phyloP scores from a whole-genome alignment of 164 flowering plant genomes.

The Vitis rotundifolia region DNA sequence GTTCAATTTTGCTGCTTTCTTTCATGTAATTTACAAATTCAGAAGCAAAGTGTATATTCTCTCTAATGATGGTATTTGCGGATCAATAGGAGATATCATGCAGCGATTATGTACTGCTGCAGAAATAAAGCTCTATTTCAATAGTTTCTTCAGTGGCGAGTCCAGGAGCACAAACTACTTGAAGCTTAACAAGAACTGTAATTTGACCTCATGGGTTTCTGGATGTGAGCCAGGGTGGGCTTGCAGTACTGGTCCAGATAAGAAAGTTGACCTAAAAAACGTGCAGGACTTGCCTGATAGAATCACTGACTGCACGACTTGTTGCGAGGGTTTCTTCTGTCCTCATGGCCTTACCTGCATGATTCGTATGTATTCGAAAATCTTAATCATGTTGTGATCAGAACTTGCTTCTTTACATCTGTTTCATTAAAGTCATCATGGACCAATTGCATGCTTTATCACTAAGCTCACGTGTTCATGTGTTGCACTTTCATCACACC shows the following conservation, averaged over 20 bases:
- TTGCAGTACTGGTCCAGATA: conserved; percentile 41
- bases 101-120: conserved; percentile 84
- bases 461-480: no score
- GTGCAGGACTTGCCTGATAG: conserved; percentile 54
- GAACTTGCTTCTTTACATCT: background rate
- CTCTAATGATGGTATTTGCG: conserved; percentile 19
- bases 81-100: conserved; percentile 51
- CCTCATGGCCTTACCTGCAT: conserved; percentile 92
- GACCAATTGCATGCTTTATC: no score
- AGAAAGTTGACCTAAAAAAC: conserved; percentile 54
- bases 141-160: conserved; percentile 32
- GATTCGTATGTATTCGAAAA: conserved; percentile 74
- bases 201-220: conserved; percentile 68
- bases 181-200: conserved; percentile 84
- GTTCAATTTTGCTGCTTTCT: background rate
- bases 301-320: conserved; percentile 51
- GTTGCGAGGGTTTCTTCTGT: conserved; percentile 97
- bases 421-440: background rate
- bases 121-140: conserved; percentile 72
- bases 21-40: background rate
- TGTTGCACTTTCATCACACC: no score
- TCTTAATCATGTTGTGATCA: background rate
- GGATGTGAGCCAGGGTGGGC: conserved; percentile 99
- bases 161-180: conserved; percentile 44
- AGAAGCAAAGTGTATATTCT: background rate